phyloP scores from a whole-genome alignment of 2,329 filamentous ascomycete genomes.

The Pestalotiopsis fici region DNA sequence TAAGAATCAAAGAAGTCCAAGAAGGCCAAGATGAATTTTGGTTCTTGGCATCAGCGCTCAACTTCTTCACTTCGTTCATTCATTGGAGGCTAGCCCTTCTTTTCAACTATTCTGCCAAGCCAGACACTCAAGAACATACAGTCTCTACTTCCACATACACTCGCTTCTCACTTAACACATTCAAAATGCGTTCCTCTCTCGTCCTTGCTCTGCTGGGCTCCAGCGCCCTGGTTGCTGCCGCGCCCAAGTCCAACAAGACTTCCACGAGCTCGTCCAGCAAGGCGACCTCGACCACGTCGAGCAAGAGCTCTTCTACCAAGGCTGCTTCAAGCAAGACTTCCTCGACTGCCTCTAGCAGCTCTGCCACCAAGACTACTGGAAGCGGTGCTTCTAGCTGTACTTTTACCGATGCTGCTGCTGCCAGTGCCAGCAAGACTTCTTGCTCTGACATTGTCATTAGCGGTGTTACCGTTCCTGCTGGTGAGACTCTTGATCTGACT shows the following conservation, averaged over 20 bases:
- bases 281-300: background rate
- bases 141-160: background rate
- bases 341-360: background rate
- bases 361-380: background rate
- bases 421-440: constrained; percentile 46
- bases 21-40: background rate
- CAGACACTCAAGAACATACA: background rate
- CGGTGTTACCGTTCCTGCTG: constrained; percentile 56
- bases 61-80: constrained; percentile 7
- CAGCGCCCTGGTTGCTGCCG: constrained; percentile 5
- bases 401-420: constrained; percentile 51
- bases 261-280: background rate
- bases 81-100: constrained; percentile 6
- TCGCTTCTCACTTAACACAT: background rate
- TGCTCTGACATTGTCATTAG: constrained; percentile 57
- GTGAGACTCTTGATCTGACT: constrained; percentile 59
- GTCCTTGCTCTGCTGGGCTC: constrained; percentile 3
- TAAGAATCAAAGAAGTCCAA: background rate
- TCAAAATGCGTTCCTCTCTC: background rate
- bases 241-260: background rate
- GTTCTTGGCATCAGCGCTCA: background rate
- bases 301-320: background rate
- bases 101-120: background rate
- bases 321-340: background rate
- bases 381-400: constrained; percentile 40